phyloP scores from a whole-genome alignment of 257 asterid genomes.

The Capsicum rhomboideum region DNA sequence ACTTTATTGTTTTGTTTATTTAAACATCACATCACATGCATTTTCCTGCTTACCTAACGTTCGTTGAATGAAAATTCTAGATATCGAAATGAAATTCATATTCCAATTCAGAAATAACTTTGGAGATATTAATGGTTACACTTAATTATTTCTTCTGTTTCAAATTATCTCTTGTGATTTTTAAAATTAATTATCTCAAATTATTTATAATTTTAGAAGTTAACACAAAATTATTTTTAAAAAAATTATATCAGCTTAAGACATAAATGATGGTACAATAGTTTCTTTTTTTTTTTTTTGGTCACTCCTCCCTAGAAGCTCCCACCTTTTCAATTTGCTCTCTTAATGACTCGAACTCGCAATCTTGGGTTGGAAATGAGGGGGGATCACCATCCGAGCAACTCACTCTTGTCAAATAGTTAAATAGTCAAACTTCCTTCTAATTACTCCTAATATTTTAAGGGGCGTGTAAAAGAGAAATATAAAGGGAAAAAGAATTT shows the following conservation, averaged over 20 bases:
- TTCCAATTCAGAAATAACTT: neutral
- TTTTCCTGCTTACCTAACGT: neutral
- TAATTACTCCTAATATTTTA: neutral
- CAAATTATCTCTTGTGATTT: neutral
- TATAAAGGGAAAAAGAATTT: neutral
- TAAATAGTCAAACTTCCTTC: neutral
- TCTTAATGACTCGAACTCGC: too few species aligned
- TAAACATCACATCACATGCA: neutral
- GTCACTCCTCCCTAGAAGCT: too few species aligned
- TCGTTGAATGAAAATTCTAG: neutral
- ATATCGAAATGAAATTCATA: neutral
- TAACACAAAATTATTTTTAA: too few species aligned
- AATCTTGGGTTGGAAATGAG: too few species aligned
- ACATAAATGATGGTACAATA: too few species aligned
- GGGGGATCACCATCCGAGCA: too few species aligned
- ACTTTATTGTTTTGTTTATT: too few species aligned
- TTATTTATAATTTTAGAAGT: neutral
- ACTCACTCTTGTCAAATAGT: too few species aligned
- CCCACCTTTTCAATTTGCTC: too few species aligned
- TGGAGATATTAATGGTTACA: neutral
- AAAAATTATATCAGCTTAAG: too few species aligned
- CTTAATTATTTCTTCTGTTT: neutral
- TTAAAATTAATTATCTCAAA: neutral
- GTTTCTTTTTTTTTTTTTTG: too few species aligned
- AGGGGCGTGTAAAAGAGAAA: neutral